phyloP scores from a whole-genome alignment of 768 basidiomycete species.

The Podaxis pistillaris region DNA sequence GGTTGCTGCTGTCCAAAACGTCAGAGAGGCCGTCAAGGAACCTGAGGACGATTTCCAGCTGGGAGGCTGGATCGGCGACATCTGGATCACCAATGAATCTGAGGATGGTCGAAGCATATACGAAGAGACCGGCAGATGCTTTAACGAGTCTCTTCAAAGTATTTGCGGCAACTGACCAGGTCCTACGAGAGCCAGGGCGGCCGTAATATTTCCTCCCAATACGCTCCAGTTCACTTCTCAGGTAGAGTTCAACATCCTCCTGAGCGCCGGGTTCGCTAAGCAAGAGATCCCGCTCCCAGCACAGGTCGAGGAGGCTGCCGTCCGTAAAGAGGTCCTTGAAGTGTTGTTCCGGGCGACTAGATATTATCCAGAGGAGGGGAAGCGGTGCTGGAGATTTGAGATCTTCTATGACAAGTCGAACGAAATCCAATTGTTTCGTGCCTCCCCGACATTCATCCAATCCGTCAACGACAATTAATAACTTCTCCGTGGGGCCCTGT shows the following conservation, averaged over 20 bases:
- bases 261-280: background rate
- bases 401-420: background rate
- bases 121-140: constrained; percentile 12
- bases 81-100: constrained; percentile 16
- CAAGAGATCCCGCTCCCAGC: background rate
- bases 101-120: constrained; percentile 12
- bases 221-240: background rate
- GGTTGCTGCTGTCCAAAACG: background rate
- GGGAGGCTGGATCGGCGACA: background rate
- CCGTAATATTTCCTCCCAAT: background rate
- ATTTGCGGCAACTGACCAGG: background rate
- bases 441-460: constrained; percentile 16
- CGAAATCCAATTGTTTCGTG: constrained; percentile 2
- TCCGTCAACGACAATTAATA: constrained; percentile 1
- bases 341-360: constrained; percentile 14
- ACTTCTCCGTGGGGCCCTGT: background rate
- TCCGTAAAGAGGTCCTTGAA: background rate
- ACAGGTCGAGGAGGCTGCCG: background rate
- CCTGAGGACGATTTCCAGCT: background rate
- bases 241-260: background rate
- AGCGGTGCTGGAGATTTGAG: background rate
- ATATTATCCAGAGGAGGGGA: constrained; percentile 9
- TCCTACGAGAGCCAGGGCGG: background rate
- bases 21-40: background rate
- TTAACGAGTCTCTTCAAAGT: constrained; percentile 8